Evolutionary conservation across 345 rosid genomes (phyloP).

Genomic region (Noccaea caerulescens): DNA sequence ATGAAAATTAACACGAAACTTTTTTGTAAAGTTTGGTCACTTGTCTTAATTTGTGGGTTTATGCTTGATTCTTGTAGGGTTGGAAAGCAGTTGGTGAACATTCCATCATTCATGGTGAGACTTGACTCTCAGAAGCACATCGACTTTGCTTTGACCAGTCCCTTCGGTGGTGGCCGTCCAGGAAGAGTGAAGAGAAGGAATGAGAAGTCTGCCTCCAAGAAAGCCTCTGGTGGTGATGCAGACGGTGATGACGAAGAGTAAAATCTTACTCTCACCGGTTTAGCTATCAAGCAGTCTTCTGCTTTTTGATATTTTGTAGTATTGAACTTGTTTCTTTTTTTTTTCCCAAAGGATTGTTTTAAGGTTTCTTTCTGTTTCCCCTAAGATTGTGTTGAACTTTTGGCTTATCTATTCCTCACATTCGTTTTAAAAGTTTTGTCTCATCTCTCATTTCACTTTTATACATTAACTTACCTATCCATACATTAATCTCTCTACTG

Average conservation of each 20-base stretch:
- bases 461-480: too few relatives aligned
- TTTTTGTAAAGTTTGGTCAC: too few relatives aligned
- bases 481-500: too few relatives aligned
- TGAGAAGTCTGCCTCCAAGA: constrained; percentile 66
- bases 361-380: constrained; percentile 11
- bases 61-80: constrained; percentile 43
- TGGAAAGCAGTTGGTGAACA: constrained; percentile 74
- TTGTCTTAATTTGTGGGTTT: neutral
- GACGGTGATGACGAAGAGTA: constrained; percentile 70
- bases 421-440: neutral
- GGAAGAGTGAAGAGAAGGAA: constrained; percentile 80
- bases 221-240: constrained; percentile 69
- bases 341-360: constrained; percentile 21
- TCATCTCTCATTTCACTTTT: too few relatives aligned
- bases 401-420: neutral
- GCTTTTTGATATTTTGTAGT: constrained; percentile 35
- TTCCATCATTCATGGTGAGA: constrained; percentile 76
- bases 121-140: constrained; percentile 73
- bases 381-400: constrained; percentile 12
- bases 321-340: constrained; percentile 7
- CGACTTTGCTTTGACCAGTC: constrained; percentile 71
- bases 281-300: constrained; percentile 26
- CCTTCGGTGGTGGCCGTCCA: constrained; percentile 70
- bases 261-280: neutral
- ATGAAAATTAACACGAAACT: too few relatives aligned